These are phyloP conservation scores for Helotiales sp. DNA, from an alignment of 2,329 filamentous ascomycete species.

Conservation along the genomic window DNA sequence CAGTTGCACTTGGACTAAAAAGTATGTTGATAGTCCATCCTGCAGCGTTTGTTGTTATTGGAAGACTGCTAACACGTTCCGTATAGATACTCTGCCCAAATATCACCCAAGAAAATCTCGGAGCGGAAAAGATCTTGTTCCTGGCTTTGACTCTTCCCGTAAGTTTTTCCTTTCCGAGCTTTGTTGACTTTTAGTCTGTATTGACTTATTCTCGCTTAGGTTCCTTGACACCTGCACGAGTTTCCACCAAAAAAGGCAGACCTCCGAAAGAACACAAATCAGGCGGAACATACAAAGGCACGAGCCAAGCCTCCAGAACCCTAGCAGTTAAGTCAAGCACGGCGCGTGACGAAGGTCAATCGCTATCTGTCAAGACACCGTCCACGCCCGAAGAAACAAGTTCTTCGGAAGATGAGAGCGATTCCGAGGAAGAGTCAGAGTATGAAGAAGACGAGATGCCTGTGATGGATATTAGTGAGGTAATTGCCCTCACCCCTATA, in stretches of 20 bases:
- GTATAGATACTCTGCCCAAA: constrained; percentile 33
- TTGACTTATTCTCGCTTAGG: constrained; percentile 19
- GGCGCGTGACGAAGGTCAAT: constrained; percentile 22
- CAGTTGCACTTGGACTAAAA: constrained; percentile 30
- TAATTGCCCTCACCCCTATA: constrained; percentile 21
- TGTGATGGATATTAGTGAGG: constrained; percentile 31
- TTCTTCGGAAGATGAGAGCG: constrained; percentile 34
- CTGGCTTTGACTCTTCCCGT: constrained; percentile 32
- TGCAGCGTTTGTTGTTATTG: too few species aligned
- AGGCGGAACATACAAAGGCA: constrained; percentile 31
- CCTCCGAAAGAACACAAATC: constrained; percentile 26
- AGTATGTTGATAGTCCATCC: constrained; percentile 24
- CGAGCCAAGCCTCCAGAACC: constrained; percentile 23
- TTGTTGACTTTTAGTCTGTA: not conserved
- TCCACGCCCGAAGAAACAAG: constrained; percentile 32
- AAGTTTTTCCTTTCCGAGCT: constrained; percentile 17
- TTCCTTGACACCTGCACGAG: constrained; percentile 22
- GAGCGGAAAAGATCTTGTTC: constrained; percentile 33
- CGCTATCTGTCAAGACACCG: constrained; percentile 20
- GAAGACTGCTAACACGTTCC: not conserved
- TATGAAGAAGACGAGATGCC: constrained; percentile 35
- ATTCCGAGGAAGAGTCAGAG: constrained; percentile 34
- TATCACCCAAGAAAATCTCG: constrained; percentile 33
- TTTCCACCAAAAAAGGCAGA: constrained; percentile 26
- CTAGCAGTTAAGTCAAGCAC: constrained; percentile 19